A percentile compares a stretch with the other conserved stretches of the same genome.
These are phyloP conservation scores for Plasmodium reichenowi DNA, from an alignment of 169 alveolate genomes.

Conservation along the genomic window DNA sequence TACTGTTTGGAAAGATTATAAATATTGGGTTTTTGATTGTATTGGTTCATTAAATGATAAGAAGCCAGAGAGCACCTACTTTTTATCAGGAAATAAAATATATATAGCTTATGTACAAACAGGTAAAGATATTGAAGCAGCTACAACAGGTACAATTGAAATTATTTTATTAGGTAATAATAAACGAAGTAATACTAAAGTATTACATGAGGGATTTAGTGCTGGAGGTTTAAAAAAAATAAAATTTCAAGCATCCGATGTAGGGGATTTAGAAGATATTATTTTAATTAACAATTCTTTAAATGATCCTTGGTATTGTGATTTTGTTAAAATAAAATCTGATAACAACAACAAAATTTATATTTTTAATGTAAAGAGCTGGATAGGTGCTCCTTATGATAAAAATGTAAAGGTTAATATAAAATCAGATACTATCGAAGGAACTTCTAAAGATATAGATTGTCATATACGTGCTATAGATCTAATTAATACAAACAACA, in stretches of 20 bases:
- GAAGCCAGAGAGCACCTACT: slow-evolving; percentile 74
- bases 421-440: slow-evolving; percentile 80
- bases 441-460: slow-evolving; percentile 88
- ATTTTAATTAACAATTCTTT: slow-evolving; percentile 84
- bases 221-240: slow-evolving; percentile 83
- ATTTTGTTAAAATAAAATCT: slow-evolving; percentile 81
- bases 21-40: slow-evolving; percentile 93
- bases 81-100: slow-evolving; percentile 77
- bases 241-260: slow-evolving; percentile 89
- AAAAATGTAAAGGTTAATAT: slow-evolving; percentile 81
- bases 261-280: slow-evolving; percentile 87
- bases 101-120: slow-evolving; percentile 85
- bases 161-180: slow-evolving; percentile 84
- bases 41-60: slow-evolving; percentile 82
- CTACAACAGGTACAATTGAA: slow-evolving; percentile 86
- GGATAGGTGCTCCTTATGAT: slow-evolving; percentile 90
- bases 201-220: slow-evolving; percentile 82
- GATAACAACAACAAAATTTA: slow-evolving; percentile 79
- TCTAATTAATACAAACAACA: slow-evolving; percentile 78
- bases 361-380: slow-evolving; percentile 86
- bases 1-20: slow-evolving; percentile 88
- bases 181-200: slow-evolving; percentile 86
- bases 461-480: slow-evolving; percentile 89
- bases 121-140: slow-evolving; percentile 87
- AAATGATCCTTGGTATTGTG: slow-evolving; percentile 92